Base-by-base conservation (phyloP, 2,329 filamentous ascomycete species). In the Diaporthe capsici region DNA sequence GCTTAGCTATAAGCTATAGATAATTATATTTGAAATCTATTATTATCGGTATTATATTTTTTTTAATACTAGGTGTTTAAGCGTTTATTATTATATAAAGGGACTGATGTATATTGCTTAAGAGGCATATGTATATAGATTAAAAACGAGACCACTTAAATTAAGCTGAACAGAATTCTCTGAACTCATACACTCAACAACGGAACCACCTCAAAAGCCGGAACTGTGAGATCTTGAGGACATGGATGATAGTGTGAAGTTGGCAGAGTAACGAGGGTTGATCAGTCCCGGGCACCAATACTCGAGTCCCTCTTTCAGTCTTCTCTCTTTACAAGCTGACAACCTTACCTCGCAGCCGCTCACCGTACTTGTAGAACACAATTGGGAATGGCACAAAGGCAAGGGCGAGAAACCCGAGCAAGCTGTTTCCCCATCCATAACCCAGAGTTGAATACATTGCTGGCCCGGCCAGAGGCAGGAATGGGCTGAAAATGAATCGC, bases 381-480 rank as follows among this genome's bases (percentile, higher is more conserved):
- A 81, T 80, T 31, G 84, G 85, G 71, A 85, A 84, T 9, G 84
- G 84, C 72, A 83, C 81, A 81, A 86, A 84, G 12, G 79, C 79
- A n/a, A 86, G 74, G 0, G 84, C 83, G 68, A 86, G 76, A 77
- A 86, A 85, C 7, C 81, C 84, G 51, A 86, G 77, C 25, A 86
- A 75, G 71, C 78, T 81, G 13, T 83, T 17, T 88, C 68, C 74
- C 74, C 75, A 76, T 25, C 70, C 57, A 22, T 67, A 67, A 28
- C 71, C 71, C 5, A 76, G 47, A 4, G 49, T 37, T 12, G 22
- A 20, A 25, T 73, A 76, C 71, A 76, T 57, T 12, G 74, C 20
- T 9, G 82, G 84, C 4, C 89, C 90, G 80, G 91, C 91, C 1
- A 92, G 83, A 0, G 90, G 90, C 81, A 92, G 92, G 1, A 86